Evolutionary conservation across 2,329 filamentous ascomycete genomes (phyloP).

Genomic region (Chaetomium sp.): DNA sequence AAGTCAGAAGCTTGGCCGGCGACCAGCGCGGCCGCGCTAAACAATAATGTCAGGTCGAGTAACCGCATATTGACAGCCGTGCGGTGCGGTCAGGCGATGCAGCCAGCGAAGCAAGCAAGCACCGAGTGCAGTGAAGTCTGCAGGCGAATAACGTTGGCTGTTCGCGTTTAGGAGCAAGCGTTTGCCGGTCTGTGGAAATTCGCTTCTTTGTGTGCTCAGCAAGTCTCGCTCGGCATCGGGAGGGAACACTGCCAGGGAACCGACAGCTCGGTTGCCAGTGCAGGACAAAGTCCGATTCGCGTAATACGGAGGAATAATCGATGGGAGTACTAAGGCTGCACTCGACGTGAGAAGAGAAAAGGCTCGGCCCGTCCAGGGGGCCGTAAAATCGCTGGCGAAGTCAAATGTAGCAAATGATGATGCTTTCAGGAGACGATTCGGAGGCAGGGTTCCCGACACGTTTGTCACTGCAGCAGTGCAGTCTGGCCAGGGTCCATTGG

Average conservation of each 20-base stretch:
- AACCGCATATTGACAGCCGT: conserved; percentile 11
- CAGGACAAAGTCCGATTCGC: conserved; percentile 7
- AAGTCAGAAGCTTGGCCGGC: conserved; percentile 25
- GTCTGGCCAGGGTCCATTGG: conserved; percentile 15
- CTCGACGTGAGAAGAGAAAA: conserved; percentile 6
- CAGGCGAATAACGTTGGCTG: not conserved
- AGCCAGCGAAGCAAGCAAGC: not conserved
- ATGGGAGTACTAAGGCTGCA: conserved; percentile 14
- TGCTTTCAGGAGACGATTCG: conserved; percentile 17
- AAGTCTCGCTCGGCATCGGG: conserved; percentile 7
- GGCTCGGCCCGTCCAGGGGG: conserved; percentile 6
- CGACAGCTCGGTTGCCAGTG: conserved; percentile 6
- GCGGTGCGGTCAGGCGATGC: not conserved
- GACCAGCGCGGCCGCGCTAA: conserved; percentile 39
- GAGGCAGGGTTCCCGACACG: conserved; percentile 16
- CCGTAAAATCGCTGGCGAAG: conserved; percentile 11
- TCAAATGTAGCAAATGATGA: conserved; percentile 2
- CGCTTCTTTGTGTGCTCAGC: not conserved
- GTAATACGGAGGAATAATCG: conserved; percentile 17
- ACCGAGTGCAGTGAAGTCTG: conserved; percentile 3
- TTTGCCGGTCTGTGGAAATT: not conserved
- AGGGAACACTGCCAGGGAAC: conserved; percentile 8
- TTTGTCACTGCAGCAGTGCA: conserved; percentile 4
- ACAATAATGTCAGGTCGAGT: conserved; percentile 36
- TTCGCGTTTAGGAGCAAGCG: not conserved